phyloP scores from a whole-genome alignment of 2,329 filamentous ascomycete genomes.

The Phyllosticta citriasiana region DNA sequence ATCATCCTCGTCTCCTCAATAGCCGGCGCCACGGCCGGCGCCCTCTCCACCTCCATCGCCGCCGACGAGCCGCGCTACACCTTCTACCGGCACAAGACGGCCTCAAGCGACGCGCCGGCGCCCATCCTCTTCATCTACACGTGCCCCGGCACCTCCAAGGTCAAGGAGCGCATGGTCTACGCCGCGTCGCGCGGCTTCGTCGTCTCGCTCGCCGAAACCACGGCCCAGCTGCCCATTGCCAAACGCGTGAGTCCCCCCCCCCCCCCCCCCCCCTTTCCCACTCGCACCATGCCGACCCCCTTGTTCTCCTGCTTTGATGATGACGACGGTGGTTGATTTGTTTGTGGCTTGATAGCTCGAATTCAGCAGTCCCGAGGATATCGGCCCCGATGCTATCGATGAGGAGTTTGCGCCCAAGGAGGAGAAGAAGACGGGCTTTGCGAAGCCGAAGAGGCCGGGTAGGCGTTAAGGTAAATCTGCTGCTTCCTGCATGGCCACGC shows the following conservation, averaged over 20 bases:
- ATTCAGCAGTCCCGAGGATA: conserved; percentile 6
- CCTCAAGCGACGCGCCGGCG: conserved; percentile 34
- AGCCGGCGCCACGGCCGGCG: conserved; percentile 41
- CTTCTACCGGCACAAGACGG: conserved; percentile 58
- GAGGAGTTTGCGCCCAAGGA: conserved; percentile 61
- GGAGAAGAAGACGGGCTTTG: conserved; percentile 59
- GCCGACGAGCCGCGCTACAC: conserved; percentile 63
- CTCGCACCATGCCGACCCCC: background rate
- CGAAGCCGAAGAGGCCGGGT: conserved; percentile 69
- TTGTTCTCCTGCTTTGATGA: conserved; percentile 3
- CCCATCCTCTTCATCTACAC: conserved; percentile 75
- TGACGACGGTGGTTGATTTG: background rate
- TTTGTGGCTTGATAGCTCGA: background rate
- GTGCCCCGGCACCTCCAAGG: conserved; percentile 59
- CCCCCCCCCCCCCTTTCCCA: conserved; percentile 17
- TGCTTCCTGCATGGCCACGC: too few species aligned
- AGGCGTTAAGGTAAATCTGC: conserved; percentile 30
- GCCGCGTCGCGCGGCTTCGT: conserved; percentile 53
- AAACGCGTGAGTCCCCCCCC: conserved; percentile 52
- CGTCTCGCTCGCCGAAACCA: conserved; percentile 52
- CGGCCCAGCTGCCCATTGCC: conserved; percentile 55
- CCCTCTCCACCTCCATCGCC: conserved; percentile 53
- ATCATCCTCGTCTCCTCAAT: conserved; percentile 54
- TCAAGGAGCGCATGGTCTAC: conserved; percentile 81
- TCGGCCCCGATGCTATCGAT: conserved; percentile 47